Evolutionary conservation across 176 grass and related monocot species (phyloP), one percentile per base, ranked within the genome.

Genomic region (Bothriochloa decipiens): DNA sequence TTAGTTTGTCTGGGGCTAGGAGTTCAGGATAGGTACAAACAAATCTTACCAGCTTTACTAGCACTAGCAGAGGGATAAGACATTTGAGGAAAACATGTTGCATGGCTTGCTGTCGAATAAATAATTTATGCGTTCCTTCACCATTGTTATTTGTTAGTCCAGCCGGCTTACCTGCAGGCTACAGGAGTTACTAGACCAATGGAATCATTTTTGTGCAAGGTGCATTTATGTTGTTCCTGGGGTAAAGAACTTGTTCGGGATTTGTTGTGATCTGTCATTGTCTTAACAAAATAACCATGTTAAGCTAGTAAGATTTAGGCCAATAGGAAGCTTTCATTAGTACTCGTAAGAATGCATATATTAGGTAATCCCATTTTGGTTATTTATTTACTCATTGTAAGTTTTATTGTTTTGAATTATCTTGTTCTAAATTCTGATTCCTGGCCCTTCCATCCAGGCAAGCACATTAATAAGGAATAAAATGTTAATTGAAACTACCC

Each of bases 61-160:
- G n/a, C n/a, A 18, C 4, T 52, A 28, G 14, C 41, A 27, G 46
- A 73, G 42, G 41, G 70, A 17, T 28, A 14, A 2, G 23, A 43
- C 8, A 43, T 28, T 71, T 25, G 1, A 17, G 40, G 39, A 79
- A 65, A 79, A 63, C n/a, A 63, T 78, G 22, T 16, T 79, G 76
- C n/a, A 65, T 8, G 11, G 39, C 15, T 43, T 78, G 22, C 16
- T 40, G 32, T 6, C 2, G 13, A 43, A 36, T 18, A 32, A 68
- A 52, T 52, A 15, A 2, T 52, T 68, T 39, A 22, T 40, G 66
- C 10, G 7, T 20, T 22, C n/a, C 22, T 62, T 77, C 55, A 42
- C 52, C 18, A 17, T 7, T 77, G 8, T 41, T 25, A 27, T 23
- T 78, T 9, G 0, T n/a, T n/a, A n/a, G n/a, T n/a, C n/a, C n/a